Evolutionary conservation across 2,329 filamentous ascomycete genomes (phyloP).

Genomic region (Trichoderma gracile): DNA sequence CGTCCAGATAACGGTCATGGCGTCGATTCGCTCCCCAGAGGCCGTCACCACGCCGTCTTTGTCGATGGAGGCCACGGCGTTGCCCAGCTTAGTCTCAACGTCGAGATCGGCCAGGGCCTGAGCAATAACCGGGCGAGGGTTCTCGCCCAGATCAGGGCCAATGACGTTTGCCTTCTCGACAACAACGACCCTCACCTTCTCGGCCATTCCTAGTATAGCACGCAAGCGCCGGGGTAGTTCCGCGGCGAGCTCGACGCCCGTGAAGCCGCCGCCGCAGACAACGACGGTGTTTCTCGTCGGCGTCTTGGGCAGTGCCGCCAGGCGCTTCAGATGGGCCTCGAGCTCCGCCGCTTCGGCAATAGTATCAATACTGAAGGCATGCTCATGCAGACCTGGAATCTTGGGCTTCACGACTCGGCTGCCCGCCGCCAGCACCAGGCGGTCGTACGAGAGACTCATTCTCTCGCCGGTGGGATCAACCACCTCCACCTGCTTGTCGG

Average conservation of each 20-base stretch:
- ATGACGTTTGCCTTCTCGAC: conserved; percentile 35
- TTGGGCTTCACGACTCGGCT: conserved; percentile 37
- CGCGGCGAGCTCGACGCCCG: conserved; percentile 37
- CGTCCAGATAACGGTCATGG: conserved; percentile 41
- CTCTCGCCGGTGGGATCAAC: background rate
- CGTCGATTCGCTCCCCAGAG: conserved; percentile 37
- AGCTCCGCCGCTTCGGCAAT: conserved; percentile 33
- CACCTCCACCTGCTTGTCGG: conserved; percentile 13
- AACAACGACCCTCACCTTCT: conserved; percentile 31
- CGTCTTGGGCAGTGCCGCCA: conserved; percentile 31
- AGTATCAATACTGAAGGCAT: conserved; percentile 40
- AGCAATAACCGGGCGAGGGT: conserved; percentile 37
- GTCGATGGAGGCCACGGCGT: conserved; percentile 33
- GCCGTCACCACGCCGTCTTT: conserved; percentile 31
- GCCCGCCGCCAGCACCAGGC: conserved; percentile 41
- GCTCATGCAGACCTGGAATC: conserved; percentile 35
- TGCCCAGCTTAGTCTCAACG: conserved; percentile 36
- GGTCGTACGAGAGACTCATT: conserved; percentile 34
- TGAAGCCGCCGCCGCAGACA: conserved; percentile 39
- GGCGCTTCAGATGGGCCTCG: conserved; percentile 35
- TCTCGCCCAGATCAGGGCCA: conserved; percentile 37
- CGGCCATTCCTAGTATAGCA: conserved; percentile 27
- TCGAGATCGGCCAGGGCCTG: conserved; percentile 35
- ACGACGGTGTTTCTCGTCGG: conserved; percentile 38
- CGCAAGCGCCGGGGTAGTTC: conserved; percentile 38